Evolutionary conservation across 345 rosid species (phyloP).

Genomic region (Noccaea caerulescens): DNA sequence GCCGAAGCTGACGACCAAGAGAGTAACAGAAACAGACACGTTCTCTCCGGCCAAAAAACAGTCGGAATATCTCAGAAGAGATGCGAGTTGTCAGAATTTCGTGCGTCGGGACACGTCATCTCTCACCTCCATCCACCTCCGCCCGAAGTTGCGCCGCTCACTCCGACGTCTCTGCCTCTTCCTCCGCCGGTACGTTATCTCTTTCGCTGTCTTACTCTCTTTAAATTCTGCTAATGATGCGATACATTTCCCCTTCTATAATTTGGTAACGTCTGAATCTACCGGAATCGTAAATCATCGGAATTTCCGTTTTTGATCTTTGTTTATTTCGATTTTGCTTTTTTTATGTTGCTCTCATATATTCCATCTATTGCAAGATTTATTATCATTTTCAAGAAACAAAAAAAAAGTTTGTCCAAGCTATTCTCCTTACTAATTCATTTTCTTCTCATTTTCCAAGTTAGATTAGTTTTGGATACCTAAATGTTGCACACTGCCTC

Average conservation of each 20-base stretch:
- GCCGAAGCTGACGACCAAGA: conserved; percentile 23
- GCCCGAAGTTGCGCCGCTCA: conserved; percentile 52
- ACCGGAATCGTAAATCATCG: neutral
- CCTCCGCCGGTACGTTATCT: conserved; percentile 56
- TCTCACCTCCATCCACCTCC: conserved; percentile 54
- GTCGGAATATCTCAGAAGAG: neutral
- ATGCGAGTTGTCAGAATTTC: conserved; percentile 58
- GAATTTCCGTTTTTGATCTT: neutral
- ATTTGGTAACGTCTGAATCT: neutral
- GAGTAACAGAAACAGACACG: conserved; percentile 22
- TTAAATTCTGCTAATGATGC: neutral
- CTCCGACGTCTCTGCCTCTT: conserved; percentile 54
- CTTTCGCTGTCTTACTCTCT: conserved; percentile 17
- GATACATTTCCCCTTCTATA: neutral
- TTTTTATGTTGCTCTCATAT: conserved; percentile 7
- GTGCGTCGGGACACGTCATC: conserved; percentile 58
- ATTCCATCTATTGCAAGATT: conserved; percentile 6
- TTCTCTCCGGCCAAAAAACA: conserved; percentile 4
- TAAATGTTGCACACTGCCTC: conserved; percentile 6
- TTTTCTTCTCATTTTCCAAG: neutral
- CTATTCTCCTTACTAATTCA: neutral
- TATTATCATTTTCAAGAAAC: neutral
- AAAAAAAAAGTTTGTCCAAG: neutral
- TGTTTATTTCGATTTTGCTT: neutral
- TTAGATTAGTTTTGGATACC: neutral